Evolutionary conservation across 371 early-diverging fungal species (phyloP), one percentile per base, ranked within the genome.

Genomic region (Saksenaea vasiformis): DNA sequence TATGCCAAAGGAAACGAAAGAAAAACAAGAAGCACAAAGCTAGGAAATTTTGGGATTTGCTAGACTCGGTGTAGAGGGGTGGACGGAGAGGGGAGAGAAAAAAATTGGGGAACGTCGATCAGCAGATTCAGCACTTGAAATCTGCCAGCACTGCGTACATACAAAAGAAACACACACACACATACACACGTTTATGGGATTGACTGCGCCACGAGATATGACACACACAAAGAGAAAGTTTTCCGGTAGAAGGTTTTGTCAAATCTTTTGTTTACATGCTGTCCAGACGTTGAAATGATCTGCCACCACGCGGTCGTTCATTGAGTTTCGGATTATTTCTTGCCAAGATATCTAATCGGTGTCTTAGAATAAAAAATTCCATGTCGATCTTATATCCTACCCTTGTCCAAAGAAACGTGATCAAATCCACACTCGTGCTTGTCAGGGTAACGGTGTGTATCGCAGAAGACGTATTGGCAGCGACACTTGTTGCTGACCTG

Each of bases 351-450:
- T 87, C 89, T 84, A 61, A 24, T 3, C n/a, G 22, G 22, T 47
- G 51, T 47, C 24, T 47, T 47, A 47, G 51, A 47, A 15, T n/a
- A 22, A 47, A 47, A 47, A 47, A 47, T 22, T 47, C 24, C 51
- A 19, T 47, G 26, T 10, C 51, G 10, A 47, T 47, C 51, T 39
- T n/a, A 39, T n/a, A 10, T 22, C 8, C 58, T 76, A 78, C 83
- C 80, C 78, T 82, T 85, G 68, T 85, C 88, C 73, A 84, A 79
- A 56, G 85, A 80, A 69, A 86, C 88, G 79, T 88, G 87, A 82
- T 93, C 93, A 74, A 91, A 90, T 53, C 87, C 85, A 73, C 93
- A 93, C 56, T 90, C 84, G 70, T 93, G 93, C 58, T 88, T 87
- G 58, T 89, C 86, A 38, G 90, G 89, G 56, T 81, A 86, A 60